Conservation (phyloP, 768 basidiomycete species). For the Trametes cingulata region DNA sequence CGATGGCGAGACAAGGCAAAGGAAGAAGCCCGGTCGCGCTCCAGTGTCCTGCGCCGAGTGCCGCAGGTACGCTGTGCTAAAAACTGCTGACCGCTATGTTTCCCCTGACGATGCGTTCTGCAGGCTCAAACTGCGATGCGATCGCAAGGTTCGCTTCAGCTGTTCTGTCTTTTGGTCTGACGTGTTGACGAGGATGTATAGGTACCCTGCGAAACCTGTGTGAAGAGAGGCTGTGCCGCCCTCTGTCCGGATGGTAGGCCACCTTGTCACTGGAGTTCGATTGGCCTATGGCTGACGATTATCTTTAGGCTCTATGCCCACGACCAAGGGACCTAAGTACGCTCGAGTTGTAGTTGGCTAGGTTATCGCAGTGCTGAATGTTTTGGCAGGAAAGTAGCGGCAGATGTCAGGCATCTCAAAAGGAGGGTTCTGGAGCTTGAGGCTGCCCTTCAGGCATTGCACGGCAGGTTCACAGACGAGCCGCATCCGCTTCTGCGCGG, state of each 20-base stretch:
- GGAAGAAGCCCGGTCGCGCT: conserved; percentile 50
- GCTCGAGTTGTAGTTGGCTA: conserved; percentile 3
- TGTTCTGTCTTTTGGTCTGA: background rate
- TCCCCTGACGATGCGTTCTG: background rate
- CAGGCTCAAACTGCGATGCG: conserved; percentile 37
- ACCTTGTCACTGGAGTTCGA: background rate
- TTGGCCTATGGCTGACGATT: background rate
- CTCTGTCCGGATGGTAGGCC: conserved; percentile 71
- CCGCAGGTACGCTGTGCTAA: conserved; percentile 29
- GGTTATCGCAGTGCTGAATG: background rate
- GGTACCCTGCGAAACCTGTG: conserved; percentile 81
- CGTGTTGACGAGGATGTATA: conserved; percentile 26
- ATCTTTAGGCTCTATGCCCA: conserved; percentile 49
- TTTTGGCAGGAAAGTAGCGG: conserved; percentile 45
- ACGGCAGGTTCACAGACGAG: conserved; percentile 47
- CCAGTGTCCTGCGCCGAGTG: conserved; percentile 42
- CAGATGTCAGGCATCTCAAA: conserved; percentile 74
- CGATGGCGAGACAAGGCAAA: conserved; percentile 30
- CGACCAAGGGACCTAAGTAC: conserved; percentile 65
- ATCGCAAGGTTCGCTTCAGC: conserved; percentile 29
- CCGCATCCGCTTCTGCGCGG: conserved; percentile 50
- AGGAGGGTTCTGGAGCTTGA: conserved; percentile 67
- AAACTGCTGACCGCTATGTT: background rate
- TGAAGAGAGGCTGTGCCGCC: conserved; percentile 70
- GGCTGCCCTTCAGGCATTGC: conserved; percentile 51